Percentiles rank a stretch among this genome's conserved stretches.
Evolutionary conservation across 805 yeast genomes (phyloP).

Genomic region (Candida argentea): DNA sequence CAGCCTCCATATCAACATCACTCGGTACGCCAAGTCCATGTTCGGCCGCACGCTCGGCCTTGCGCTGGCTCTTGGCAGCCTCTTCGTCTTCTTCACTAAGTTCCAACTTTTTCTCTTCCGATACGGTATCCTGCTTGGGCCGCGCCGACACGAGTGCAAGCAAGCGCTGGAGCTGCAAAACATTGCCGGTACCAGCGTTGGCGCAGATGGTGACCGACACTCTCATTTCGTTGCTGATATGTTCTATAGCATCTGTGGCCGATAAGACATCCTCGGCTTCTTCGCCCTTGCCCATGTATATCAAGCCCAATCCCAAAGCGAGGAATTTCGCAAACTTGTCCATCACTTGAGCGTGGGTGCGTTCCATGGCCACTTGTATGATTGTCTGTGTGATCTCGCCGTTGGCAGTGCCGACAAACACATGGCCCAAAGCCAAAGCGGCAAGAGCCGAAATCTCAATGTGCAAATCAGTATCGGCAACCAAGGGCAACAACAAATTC

Average conservation of each 20-base stretch:
- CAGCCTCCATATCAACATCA: constrained; percentile 9
- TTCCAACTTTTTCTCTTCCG: constrained; percentile 50
- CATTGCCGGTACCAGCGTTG: constrained; percentile 96
- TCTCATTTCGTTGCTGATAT: constrained; percentile 79
- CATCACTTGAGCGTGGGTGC: constrained; percentile 65
- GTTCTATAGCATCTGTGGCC: constrained; percentile 89
- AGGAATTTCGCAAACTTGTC: constrained; percentile 84
- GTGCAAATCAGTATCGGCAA: constrained; percentile 64
- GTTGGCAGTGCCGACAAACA: constrained; percentile 90
- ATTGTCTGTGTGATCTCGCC: constrained; percentile 92
- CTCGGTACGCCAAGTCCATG: constrained; percentile 4
- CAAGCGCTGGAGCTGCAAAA: constrained; percentile 83
- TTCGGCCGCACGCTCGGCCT: constrained; percentile 11
- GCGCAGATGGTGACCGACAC: constrained; percentile 89
- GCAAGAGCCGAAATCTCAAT: constrained; percentile 79
- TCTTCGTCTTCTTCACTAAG: constrained; percentile 33
- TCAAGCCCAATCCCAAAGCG: constrained; percentile 83
- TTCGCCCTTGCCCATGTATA: constrained; percentile 90
- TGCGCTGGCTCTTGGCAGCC: constrained; percentile 18
- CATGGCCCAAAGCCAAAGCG: constrained; percentile 86
- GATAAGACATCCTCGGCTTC: constrained; percentile 91
- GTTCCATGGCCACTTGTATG: constrained; percentile 80
- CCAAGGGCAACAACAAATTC: constrained; percentile 68
- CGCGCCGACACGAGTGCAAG: constrained; percentile 82
- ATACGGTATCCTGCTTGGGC: constrained; percentile 44